phyloP scores from a whole-genome alignment of 225 moss, liverwort and hornwort genomes.

The Rhytidiadelphus loreus region DNA sequence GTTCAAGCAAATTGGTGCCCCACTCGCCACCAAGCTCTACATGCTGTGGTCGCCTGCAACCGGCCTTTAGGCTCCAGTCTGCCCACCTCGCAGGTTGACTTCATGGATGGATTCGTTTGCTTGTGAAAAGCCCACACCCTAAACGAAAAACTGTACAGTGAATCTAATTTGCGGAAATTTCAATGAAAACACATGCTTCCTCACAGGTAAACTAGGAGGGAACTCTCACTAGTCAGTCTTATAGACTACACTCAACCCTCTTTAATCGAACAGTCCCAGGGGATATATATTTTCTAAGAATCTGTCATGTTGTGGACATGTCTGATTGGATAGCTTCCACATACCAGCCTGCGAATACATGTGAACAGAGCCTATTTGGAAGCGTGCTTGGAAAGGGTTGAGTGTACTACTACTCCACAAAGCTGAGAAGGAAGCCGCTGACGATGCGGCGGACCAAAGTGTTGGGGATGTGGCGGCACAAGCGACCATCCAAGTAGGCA shows the following conservation, averaged over 20 bases:
- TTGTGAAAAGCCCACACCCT: neutral
- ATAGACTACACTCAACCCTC: neutral
- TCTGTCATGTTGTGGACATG: neutral
- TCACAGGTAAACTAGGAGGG: neutral
- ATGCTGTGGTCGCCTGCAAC: neutral
- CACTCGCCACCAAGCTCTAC: neutral
- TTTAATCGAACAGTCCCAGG: neutral
- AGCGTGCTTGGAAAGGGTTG: neutral
- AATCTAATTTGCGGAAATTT: neutral
- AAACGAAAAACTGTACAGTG: neutral
- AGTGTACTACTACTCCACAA: constrained; percentile 61
- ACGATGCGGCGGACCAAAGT: constrained; percentile 76
- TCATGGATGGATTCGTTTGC: neutral
- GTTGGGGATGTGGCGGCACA: constrained; percentile 94
- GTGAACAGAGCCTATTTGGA: neutral
- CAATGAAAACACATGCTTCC: neutral
- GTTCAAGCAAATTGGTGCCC: neutral
- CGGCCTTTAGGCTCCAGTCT: neutral
- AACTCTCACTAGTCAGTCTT: neutral
- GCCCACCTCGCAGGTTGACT: neutral
- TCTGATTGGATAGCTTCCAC: neutral
- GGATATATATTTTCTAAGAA: neutral
- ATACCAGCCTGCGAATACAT: neutral
- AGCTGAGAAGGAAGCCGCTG: constrained; percentile 94
- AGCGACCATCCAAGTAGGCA: constrained; percentile 87